These are phyloP conservation scores for Solanum virginianum DNA, from an alignment of 257 asterid genomes.

Conservation along the genomic window DNA sequence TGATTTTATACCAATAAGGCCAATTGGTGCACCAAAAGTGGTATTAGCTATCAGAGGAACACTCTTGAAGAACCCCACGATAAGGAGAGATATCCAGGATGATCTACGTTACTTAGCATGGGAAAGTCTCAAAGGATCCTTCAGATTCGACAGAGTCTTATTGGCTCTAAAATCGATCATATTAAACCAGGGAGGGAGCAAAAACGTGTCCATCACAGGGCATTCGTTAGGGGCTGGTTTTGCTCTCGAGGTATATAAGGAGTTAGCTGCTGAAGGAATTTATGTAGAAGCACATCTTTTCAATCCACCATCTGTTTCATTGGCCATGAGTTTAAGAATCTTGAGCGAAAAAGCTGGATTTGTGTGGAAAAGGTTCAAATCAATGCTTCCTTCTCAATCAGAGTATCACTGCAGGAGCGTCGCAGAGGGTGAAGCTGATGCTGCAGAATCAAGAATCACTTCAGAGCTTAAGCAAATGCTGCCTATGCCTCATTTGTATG, in stretches of 20 bases:
- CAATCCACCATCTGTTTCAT: slow-evolving; percentile 70
- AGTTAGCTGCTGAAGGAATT: slow-evolving; percentile 48
- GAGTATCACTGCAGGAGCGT: slow-evolving; percentile 1
- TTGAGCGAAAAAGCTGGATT: slow-evolving; percentile 50
- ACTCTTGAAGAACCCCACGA: slow-evolving; percentile 51
- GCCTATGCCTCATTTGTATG: slow-evolving; percentile 66
- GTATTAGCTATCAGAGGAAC: slow-evolving; percentile 61
- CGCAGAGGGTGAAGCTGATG: background rate
- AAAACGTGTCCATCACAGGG: slow-evolving; percentile 50
- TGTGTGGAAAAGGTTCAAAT: slow-evolving; percentile 47
- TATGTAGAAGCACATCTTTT: slow-evolving; percentile 66
- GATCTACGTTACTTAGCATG: slow-evolving; percentile 63
- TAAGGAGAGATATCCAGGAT: slow-evolving; percentile 63
- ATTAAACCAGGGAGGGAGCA: slow-evolving; percentile 34
- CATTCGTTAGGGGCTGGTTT: slow-evolving; percentile 78
- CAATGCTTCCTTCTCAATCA: slow-evolving; percentile 24
- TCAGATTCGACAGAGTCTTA: slow-evolving; percentile 31
- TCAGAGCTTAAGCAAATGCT: slow-evolving; percentile 47
- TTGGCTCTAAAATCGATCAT: slow-evolving; percentile 28
- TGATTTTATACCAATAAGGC: slow-evolving; percentile 49
- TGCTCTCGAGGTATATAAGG: slow-evolving; percentile 69
- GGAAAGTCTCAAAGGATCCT: slow-evolving; percentile 65
- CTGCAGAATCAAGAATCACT: background rate
- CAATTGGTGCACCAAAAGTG: slow-evolving; percentile 64
- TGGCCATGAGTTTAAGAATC: slow-evolving; percentile 48